phyloP scores from a whole-genome alignment of 148 eudicot species.

The Mesembryanthemum crystallinum region DNA sequence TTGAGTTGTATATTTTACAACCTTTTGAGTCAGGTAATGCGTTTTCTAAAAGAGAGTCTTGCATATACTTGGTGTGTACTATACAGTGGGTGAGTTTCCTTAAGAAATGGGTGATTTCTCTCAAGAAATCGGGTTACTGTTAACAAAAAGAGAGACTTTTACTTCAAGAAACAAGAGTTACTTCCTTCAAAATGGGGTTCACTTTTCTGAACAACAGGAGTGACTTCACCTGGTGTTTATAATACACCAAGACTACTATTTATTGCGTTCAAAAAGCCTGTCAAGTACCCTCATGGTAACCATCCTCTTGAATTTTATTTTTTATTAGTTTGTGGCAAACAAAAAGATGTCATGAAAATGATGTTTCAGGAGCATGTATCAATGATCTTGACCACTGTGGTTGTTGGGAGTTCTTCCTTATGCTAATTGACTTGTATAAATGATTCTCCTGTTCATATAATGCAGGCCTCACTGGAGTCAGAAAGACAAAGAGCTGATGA shows the following conservation, averaged over 20 bases:
- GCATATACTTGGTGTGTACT: no score
- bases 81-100: no score
- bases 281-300: no score
- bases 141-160: no score
- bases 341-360: not conserved
- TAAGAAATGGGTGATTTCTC: no score
- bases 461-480: slow-evolving; percentile 57
- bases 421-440: not conserved
- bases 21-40: no score
- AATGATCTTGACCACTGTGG: not conserved
- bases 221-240: no score
- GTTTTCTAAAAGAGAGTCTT: not conserved
- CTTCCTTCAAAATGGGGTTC: no score
- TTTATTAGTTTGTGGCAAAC: not conserved
- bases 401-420: not conserved
- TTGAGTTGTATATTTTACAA: not conserved
- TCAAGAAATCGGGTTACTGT: no score
- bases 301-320: not conserved
- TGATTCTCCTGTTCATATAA: slow-evolving; percentile 10
- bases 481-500: slow-evolving; percentile 77
- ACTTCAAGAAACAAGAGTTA: no score
- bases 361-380: not conserved
- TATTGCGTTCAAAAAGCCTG: not conserved
- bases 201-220: no score
- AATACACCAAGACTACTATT: no score